Evolutionary conservation across 257 asterid genomes (phyloP).

Genomic region (Plantago elongata): DNA sequence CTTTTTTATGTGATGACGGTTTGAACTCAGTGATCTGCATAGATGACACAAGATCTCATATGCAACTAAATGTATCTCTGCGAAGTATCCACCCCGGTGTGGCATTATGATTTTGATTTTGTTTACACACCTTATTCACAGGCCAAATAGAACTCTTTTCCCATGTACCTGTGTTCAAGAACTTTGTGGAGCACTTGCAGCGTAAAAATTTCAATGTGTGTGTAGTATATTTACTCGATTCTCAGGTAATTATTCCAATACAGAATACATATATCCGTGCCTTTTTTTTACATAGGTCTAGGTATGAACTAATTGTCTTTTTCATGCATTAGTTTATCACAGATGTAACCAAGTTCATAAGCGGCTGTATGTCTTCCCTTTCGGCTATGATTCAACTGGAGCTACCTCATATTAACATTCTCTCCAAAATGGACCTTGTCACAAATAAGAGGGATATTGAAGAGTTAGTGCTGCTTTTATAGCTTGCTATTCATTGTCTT

Average conservation of each 20-base stretch:
- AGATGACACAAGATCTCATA: too few relatives aligned
- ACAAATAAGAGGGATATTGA: conserved; percentile 85
- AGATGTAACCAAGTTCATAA: conserved; percentile 95
- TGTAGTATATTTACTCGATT: conserved; percentile 89
- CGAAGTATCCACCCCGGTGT: too few relatives aligned
- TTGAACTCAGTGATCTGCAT: too few relatives aligned
- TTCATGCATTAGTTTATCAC: conserved; percentile 61
- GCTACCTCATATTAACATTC: conserved; percentile 91
- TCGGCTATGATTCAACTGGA: conserved; percentile 98
- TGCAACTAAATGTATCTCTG: too few relatives aligned
- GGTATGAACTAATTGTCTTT: conserved; percentile 14
- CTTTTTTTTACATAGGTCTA: conserved; percentile 6
- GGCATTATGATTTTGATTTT: conserved; percentile 12
- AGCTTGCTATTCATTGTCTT: background rate
- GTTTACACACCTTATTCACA: conserved; percentile 25
- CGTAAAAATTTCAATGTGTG: conserved; percentile 84
- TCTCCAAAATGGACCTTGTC: conserved; percentile 98
- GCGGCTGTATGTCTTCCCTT: conserved; percentile 98
- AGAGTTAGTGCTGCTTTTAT: conserved; percentile 49
- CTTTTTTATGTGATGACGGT: too few relatives aligned
- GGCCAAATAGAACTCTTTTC: conserved; percentile 97
- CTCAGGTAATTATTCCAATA: conserved; percentile 55
- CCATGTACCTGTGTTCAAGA: conserved; percentile 89
- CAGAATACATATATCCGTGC: background rate
- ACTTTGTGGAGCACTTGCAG: conserved; percentile 79